Percentiles rank a stretch among this genome's conserved stretches.
These are phyloP conservation scores for Aspergillus panamensis DNA, from an alignment of 495 filamentous ascomycete genomes.

Conservation along the genomic window DNA sequence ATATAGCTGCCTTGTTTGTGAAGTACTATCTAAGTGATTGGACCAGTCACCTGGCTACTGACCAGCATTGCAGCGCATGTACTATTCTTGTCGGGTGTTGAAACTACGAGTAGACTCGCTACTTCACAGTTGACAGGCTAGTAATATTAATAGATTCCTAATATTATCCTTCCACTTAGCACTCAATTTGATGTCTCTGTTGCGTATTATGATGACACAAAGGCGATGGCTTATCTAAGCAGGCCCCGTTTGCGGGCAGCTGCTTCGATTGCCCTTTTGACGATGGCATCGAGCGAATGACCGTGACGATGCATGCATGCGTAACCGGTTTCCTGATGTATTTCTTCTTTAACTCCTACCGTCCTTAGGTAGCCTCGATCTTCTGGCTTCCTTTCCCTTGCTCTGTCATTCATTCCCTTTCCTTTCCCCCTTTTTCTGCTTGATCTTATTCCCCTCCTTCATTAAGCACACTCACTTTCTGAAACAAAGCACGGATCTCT, in stretches of 20 bases:
- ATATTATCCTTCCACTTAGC: too few relatives aligned
- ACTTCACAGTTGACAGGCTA: too few relatives aligned
- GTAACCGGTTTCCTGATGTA: conserved; percentile 1
- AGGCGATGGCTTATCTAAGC: conserved; percentile 11
- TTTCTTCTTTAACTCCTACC: conserved; percentile 1
- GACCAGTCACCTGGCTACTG: too few relatives aligned
- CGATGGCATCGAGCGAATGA: not conserved
- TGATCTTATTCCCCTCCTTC: conserved; percentile 12
- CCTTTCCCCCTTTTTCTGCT: conserved; percentile 11
- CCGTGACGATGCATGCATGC: conserved; percentile 13
- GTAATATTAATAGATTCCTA: too few relatives aligned
- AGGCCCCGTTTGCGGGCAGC: not conserved
- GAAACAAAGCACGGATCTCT: conserved; percentile 45
- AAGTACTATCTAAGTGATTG: too few relatives aligned
- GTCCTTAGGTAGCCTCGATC: not conserved
- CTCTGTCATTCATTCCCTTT: conserved; percentile 8
- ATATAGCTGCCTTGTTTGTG: too few relatives aligned
- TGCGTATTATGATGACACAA: not conserved
- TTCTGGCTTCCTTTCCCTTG: not conserved
- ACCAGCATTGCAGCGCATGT: too few relatives aligned
- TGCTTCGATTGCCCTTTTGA: conserved; percentile 27
- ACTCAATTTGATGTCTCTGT: too few relatives aligned
- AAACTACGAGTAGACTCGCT: too few relatives aligned
- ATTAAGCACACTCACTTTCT: conserved; percentile 17
- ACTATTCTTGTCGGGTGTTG: too few relatives aligned